Evolutionary conservation across 345 rosid species (phyloP).

Genomic region (Eucalyptus grandis): DNA sequence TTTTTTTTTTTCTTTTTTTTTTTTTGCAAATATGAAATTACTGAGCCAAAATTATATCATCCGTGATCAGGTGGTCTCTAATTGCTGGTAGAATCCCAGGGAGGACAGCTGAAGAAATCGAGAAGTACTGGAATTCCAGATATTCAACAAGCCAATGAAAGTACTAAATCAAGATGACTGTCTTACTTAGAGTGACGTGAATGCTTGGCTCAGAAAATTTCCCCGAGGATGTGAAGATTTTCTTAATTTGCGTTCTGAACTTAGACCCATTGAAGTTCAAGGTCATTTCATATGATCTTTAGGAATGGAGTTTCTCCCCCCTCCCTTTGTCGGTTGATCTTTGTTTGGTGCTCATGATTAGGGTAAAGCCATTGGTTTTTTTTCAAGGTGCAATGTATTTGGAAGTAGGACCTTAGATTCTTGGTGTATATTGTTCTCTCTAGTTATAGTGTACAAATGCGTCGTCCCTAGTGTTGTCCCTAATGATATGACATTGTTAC

Average conservation of each 20-base stretch:
- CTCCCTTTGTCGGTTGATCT: not conserved
- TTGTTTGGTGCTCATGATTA: not conserved
- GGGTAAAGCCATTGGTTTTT: not conserved
- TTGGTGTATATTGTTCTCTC: not conserved
- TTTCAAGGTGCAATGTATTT: not conserved
- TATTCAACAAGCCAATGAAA: conserved; percentile 18
- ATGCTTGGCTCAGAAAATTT: not conserved
- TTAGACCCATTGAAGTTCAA: not conserved
- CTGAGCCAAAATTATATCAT: not conserved
- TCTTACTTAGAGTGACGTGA: not conserved
- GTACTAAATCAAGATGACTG: not conserved
- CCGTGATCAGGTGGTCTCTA: conserved; percentile 36
- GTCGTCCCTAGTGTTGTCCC: not conserved
- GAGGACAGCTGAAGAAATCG: conserved; percentile 44
- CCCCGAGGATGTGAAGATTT: not conserved
- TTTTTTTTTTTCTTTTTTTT: too few relatives aligned
- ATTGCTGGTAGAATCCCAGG: conserved; percentile 73
- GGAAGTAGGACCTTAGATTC: not conserved
- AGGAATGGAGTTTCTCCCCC: not conserved
- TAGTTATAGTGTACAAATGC: not conserved
- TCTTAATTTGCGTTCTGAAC: not conserved
- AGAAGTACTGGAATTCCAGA: conserved; percentile 46
- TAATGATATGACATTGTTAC: not conserved
- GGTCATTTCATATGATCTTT: not conserved
- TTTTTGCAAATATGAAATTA: not conserved